A percentile compares a stretch with the other conserved stretches of the same genome.
phyloP scores from a whole-genome alignment of 371 early-diverging fungal species.

The Mucor racemosus region DNA sequence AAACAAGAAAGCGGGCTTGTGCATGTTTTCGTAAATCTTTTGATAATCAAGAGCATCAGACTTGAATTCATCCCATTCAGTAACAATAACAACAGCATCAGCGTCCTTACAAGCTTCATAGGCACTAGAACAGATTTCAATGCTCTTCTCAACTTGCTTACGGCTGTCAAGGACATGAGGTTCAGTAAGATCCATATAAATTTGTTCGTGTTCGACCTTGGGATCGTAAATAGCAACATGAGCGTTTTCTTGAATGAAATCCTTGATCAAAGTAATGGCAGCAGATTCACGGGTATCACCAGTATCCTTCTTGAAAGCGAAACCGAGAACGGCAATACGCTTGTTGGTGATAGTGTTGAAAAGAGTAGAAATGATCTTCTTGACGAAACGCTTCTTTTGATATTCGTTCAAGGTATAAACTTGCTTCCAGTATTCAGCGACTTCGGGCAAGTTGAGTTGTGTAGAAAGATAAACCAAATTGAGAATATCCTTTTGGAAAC shows the following conservation, averaged over 20 bases:
- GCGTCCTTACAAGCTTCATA: slow-evolving; percentile 76
- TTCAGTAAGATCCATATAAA: slow-evolving; percentile 79
- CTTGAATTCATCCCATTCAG: slow-evolving; percentile 96
- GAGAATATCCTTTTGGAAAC: slow-evolving; percentile 96
- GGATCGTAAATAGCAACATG: slow-evolving; percentile 89
- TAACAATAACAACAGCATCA: slow-evolving; percentile 86
- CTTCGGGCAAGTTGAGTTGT: slow-evolving; percentile 86
- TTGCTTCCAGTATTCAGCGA: slow-evolving; percentile 94
- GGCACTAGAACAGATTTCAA: slow-evolving; percentile 64
- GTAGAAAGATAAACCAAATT: slow-evolving; percentile 89
- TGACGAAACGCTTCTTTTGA: slow-evolving; percentile 89
- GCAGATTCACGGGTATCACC: slow-evolving; percentile 96
- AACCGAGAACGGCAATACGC: slow-evolving; percentile 86
- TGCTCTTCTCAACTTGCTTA: slow-evolving; percentile 64
- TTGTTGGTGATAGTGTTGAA: slow-evolving; percentile 89
- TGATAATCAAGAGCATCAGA: slow-evolving; percentile 67
- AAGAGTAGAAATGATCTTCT: slow-evolving; percentile 69
- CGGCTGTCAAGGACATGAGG: slow-evolving; percentile 70
- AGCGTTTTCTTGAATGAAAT: slow-evolving; percentile 84
- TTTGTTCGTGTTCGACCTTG: slow-evolving; percentile 84
- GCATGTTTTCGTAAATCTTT: slow-evolving; percentile 75
- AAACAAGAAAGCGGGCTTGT: slow-evolving; percentile 92
- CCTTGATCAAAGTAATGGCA: slow-evolving; percentile 84
- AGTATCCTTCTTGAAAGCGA: slow-evolving; percentile 96
- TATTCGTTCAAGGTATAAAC: slow-evolving; percentile 93